phyloP scores from a whole-genome alignment of 2,329 filamentous ascomycete species.

The Raffaelea arxii region DNA sequence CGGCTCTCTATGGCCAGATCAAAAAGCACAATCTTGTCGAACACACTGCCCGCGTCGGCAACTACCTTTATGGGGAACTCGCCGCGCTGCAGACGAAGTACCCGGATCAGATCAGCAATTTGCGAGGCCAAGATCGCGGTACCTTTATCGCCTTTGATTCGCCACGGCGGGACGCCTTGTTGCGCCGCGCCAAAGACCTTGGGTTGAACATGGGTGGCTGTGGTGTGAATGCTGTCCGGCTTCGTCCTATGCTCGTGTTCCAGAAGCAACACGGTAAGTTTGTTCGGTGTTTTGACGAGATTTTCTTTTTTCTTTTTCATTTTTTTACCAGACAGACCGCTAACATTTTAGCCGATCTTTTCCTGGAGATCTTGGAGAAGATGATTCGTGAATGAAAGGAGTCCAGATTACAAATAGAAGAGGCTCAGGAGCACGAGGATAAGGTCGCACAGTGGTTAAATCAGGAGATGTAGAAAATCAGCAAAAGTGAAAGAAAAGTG shows the following conservation, averaged over 20 bases:
- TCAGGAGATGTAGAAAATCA: no score
- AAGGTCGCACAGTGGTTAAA: no score
- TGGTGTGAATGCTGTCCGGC: constrained; percentile 62
- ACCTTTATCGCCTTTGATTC: constrained; percentile 92
- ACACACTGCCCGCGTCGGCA: constrained; percentile 67
- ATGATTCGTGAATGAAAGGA: constrained; percentile 38
- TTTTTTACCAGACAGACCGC: no score
- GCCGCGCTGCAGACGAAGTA: constrained; percentile 58
- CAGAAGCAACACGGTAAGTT: constrained; percentile 86
- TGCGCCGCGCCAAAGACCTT: constrained; percentile 66
- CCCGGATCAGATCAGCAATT: constrained; percentile 69
- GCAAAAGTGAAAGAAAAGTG: no score
- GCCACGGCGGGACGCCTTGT: constrained; percentile 67
- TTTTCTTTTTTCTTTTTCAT: no score
- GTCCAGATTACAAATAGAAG: background rate
- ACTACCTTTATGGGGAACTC: constrained; percentile 66
- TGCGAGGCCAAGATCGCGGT: constrained; percentile 78
- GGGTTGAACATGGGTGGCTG: constrained; percentile 85
- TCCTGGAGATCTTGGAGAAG: constrained; percentile 71
- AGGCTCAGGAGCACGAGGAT: no score
- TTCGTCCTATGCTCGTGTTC: constrained; percentile 87
- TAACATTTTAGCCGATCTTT: no score
- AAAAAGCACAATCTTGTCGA: constrained; percentile 64
- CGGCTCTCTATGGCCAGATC: constrained; percentile 73
- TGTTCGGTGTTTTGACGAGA: no score